Base-by-base conservation (phyloP, 768 basidiomycete species). In the Clavaria fumosa region DNA sequence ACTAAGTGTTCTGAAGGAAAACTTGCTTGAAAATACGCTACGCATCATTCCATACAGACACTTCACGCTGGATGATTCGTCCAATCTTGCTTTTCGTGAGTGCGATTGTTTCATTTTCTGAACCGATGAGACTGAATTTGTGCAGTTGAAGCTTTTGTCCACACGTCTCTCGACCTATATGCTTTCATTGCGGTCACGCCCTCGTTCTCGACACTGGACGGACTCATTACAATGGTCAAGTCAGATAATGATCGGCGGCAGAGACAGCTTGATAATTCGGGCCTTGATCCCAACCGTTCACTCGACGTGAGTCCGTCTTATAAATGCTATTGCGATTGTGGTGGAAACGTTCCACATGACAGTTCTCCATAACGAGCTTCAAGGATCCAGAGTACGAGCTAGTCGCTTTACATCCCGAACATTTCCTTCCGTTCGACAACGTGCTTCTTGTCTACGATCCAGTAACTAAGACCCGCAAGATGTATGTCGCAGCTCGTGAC, bases 401-500 rank as follows among this genome's bases (percentile, higher is more conserved):
- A 33, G 38, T 39, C 18, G 38, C 38, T 15, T 15, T 39, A 21
- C 38, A 39, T 33, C 38, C 38, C 31, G 38, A 39, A 33, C 38
- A 39, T 33, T 39, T 39, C 38, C 31, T 39, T 14, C 38, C 38
- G 18, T 7, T 4, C 23, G 30, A 24, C 31, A n/a, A 15, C 38
- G 9, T 14, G 31, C 38, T 39, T 20, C n/a, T 20, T 21, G 28
- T 39, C 21, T 39, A 31, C 21, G 38, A 39, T 34, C 31, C 38
- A 9, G 28, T 19, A 6, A 39, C 38, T 7, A 33, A 7, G 21
- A 39, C 38, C 21, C 21, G 14, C 31, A 39, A 39, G 20, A 32
- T 21, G 23, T 46, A 45, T 36, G 42, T 45, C n/a, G 40, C 38
- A 18, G 30, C 47, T 23, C 34, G 23, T 17, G 38, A 39, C 31